Base-by-base conservation (phyloP, 2,329 filamentous ascomycete genomes). In the Parascedosporium putredinis region DNA sequence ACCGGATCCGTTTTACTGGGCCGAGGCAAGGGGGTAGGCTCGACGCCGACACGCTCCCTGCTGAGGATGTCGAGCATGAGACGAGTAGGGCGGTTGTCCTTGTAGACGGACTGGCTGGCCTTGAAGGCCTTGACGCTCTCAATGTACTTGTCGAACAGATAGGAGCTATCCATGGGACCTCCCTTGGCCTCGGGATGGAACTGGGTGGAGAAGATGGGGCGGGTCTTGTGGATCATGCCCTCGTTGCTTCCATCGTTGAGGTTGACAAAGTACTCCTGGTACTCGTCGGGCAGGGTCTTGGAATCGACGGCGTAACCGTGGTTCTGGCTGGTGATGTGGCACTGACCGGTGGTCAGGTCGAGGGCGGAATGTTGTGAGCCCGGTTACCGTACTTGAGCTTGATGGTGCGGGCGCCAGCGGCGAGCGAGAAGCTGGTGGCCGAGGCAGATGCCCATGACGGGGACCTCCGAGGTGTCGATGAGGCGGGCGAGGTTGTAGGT, bases 351-450 rank as follows among this genome's bases (percentile, higher is more conserved):
- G 53, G 87, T 95, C 66, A 96, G 75, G 65, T 97, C 91, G 52
- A 97, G 75, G 53, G 90, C 89, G 7, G 93, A 60, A 97, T 97
- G 76, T 98, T 98, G 77, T 97, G 93, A 16, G 90, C 93, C 59
- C 93, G 86, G 79, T 98, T 98, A 63, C 93, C 93, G 68, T 96
- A 98, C 80, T 97, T 97, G 70, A 98, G 81, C 80, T 97, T 97
- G 72, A 94, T 84, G 54, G 93, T 97, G 60, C 81, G 78, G 50
- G 88, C 93, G 55, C 93, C 93, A 52, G 86, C 78, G 45, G 93
- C 89, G 58, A 56, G 90, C 91, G 52, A 98, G 77, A 49, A 98
- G 83, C 76, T 98, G 93, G 71, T 98, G 93, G 56, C 93, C 93
- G 57, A 98, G 81, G 67, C 93, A 98, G 64, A 98, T 97, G 60